A percentile compares a stretch with the other conserved stretches of the same genome.
phyloP scores from a whole-genome alignment of 768 basidiomycete genomes.

The Tulasnella sp. region DNA sequence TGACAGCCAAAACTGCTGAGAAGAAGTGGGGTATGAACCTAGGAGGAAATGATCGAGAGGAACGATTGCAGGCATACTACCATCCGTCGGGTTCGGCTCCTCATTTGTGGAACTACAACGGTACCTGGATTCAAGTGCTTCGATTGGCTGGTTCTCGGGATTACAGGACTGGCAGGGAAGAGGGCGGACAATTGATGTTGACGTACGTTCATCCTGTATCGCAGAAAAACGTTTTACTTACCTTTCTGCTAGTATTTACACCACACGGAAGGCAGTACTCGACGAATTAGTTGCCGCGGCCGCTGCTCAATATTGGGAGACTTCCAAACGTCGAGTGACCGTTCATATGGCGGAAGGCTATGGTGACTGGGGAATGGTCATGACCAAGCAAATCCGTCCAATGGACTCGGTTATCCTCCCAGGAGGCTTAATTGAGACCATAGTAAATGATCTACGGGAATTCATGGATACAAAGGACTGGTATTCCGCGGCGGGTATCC shows the following conservation, averaged over 20 bases:
- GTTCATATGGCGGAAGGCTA: conserved; percentile 75
- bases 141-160: conserved; percentile 1
- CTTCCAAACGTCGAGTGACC: conserved; percentile 42
- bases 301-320: conserved; percentile 11
- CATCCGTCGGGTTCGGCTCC: conserved; percentile 2
- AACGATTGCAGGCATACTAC: conserved; percentile 11
- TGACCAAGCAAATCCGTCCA: conserved; percentile 79
- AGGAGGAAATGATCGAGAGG: conserved; percentile 7
- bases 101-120: conserved; percentile 10
- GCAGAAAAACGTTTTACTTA: not conserved
- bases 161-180: conserved; percentile 12
- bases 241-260: conserved; percentile 1
- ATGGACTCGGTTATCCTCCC: conserved; percentile 77
- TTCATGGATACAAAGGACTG: conserved; percentile 40
- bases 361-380: conserved; percentile 69
- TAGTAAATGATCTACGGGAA: conserved; percentile 66
- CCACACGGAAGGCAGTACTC: conserved; percentile 10
- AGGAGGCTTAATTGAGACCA: conserved; percentile 81
- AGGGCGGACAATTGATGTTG: conserved; percentile 5
- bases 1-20: conserved; percentile 6
- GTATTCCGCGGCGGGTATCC: conserved; percentile 89
- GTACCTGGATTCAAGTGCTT: conserved; percentile 12
- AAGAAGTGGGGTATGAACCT: conserved; percentile 14
- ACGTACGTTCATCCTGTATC: not conserved
- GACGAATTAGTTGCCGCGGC: conserved; percentile 13